These are phyloP conservation scores for Rhynchosporium graminicola DNA, from an alignment of 2,329 filamentous ascomycete genomes.

Conservation along the genomic window DNA sequence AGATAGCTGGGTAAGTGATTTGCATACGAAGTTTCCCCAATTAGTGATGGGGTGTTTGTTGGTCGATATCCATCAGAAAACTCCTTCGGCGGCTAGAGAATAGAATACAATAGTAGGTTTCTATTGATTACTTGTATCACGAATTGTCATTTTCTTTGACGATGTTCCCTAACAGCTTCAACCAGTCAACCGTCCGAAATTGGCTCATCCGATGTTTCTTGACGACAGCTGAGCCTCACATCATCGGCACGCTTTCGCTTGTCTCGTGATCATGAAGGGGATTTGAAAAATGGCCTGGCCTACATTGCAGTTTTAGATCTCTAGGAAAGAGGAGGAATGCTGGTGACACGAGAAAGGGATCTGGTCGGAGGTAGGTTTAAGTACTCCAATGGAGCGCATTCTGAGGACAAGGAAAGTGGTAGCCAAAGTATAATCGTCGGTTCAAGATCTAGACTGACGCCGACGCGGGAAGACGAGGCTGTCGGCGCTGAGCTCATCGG, in stretches of 20 bases:
- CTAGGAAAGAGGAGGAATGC: neutral
- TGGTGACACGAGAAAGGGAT: neutral
- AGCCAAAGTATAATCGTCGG: neutral
- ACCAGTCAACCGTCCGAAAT: no score
- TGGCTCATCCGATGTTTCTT: neutral
- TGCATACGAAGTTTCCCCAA: neutral
- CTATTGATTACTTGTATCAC: no score
- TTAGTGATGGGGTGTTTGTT: neutral
- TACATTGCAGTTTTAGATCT: neutral
- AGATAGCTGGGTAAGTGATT: neutral
- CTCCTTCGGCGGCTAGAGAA: slow-evolving; percentile 10
- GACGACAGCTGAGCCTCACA: neutral
- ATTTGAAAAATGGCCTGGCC: neutral
- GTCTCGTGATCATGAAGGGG: slow-evolving; percentile 10
- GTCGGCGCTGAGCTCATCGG: neutral
- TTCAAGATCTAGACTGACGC: no score
- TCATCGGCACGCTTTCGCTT: neutral
- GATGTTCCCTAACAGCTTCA: neutral
- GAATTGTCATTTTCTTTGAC: no score
- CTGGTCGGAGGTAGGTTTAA: no score
- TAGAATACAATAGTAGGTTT: neutral
- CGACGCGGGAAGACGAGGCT: neutral
- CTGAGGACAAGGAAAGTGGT: neutral
- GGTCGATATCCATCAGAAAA: neutral
- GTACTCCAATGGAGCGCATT: no score